phyloP scores from a whole-genome alignment of 2,329 filamentous ascomycete genomes.

The Grosmannia penicillata region DNA sequence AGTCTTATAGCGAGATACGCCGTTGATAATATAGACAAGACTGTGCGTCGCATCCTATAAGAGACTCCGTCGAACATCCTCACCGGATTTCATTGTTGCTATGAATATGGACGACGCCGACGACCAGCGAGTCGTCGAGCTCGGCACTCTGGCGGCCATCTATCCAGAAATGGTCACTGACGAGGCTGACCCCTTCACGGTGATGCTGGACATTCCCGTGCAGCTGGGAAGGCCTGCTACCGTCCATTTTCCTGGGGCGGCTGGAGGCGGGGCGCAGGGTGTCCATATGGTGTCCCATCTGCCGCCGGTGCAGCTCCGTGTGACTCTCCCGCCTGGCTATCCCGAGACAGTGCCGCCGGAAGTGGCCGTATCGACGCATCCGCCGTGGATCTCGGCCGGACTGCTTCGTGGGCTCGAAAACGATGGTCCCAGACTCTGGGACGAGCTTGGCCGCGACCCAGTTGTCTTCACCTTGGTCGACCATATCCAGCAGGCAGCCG shows the following conservation, averaged over 20 bases:
- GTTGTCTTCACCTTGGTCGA: slow-evolving; percentile 51
- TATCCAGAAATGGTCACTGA: slow-evolving; percentile 47
- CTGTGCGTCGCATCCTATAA: no score
- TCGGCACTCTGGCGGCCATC: slow-evolving; percentile 47
- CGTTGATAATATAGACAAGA: no score
- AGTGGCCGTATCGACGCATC: slow-evolving; percentile 35
- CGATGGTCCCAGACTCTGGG: slow-evolving; percentile 41
- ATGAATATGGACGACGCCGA: slow-evolving; percentile 19
- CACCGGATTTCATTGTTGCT: neutral
- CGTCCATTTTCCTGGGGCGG: slow-evolving; percentile 34
- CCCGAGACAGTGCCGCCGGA: slow-evolving; percentile 36
- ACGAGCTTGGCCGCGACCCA: slow-evolving; percentile 43
- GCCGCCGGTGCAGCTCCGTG: slow-evolving; percentile 37
- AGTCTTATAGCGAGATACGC: no score
- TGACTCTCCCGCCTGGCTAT: slow-evolving; percentile 43
- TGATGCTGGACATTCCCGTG: slow-evolving; percentile 43
- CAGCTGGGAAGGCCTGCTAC: slow-evolving; percentile 37
- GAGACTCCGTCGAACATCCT: no score
- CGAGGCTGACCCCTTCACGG: slow-evolving; percentile 27
- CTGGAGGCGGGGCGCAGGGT: slow-evolving; percentile 15
- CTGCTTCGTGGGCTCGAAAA: slow-evolving; percentile 34
- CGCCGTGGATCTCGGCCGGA: slow-evolving; percentile 38
- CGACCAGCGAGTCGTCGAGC: slow-evolving; percentile 41
- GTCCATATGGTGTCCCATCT: slow-evolving; percentile 40
- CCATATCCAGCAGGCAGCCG: slow-evolving; percentile 41